Conservation (phyloP, 2,329 filamentous ascomycete species). For the Capronia epimyces region DNA sequence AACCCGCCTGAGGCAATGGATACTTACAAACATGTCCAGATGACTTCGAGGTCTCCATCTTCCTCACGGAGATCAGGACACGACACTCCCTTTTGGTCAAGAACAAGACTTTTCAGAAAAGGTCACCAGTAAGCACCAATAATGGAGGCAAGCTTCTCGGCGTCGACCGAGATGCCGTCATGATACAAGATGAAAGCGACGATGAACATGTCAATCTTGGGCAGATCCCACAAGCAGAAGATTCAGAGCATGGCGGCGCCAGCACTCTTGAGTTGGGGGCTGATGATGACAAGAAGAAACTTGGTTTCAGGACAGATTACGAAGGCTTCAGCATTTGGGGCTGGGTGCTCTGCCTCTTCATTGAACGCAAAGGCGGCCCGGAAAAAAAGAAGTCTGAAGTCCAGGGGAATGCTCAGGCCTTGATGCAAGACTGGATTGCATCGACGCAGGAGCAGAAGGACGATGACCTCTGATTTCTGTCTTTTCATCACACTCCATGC, state of each 20-base stretch:
- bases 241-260: constrained; percentile 12
- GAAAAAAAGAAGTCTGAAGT: constrained; percentile 34
- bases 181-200: constrained; percentile 56
- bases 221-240: constrained; percentile 22
- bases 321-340: constrained; percentile 96
- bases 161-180: constrained; percentile 38
- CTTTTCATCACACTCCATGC: not conserved
- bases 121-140: constrained; percentile 45
- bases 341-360: constrained; percentile 81
- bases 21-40: constrained; percentile 49
- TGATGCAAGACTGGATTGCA: constrained; percentile 80
- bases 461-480: constrained; percentile 23
- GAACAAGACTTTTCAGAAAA: constrained; percentile 69
- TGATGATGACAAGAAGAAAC: constrained; percentile 74
- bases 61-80: constrained; percentile 78
- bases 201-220: constrained; percentile 42
- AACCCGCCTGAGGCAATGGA: constrained; percentile 4
- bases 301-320: constrained; percentile 78
- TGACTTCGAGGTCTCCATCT: constrained; percentile 92
- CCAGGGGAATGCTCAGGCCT: constrained; percentile 54
- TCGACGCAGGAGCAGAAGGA: constrained; percentile 59
- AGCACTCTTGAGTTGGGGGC: constrained; percentile 38
- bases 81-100: constrained; percentile 83
- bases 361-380: constrained; percentile 62
- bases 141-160: constrained; percentile 60